Evolutionary conservation across 2,329 filamentous ascomycete species (phyloP), one percentile per base, ranked within the genome.

Genomic region (Cladophialophora carrionii): DNA sequence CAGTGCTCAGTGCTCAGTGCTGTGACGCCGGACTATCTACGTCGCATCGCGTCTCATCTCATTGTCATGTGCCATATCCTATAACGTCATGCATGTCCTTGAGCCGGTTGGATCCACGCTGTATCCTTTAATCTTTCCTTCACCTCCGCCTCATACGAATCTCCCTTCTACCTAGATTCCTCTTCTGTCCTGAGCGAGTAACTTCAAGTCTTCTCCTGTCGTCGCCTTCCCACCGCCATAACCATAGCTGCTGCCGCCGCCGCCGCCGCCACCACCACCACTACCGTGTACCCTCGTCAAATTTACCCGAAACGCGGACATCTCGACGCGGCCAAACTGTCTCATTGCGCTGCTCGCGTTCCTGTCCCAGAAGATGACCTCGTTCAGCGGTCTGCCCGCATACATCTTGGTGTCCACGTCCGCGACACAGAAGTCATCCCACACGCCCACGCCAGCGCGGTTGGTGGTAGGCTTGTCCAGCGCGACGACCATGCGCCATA

Each of bases 371-470:
- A 80, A 77, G 0, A 76, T 72, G 4, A 75, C 26, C 57, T 77
- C 76, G 29, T 76, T 77, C 10, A 78, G 41, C 0, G 75, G 73
- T 17, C 73, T 60, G 1, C 72, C 74, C 2, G 70, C 77, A 66
- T 79, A 79, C 22, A 70, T 69, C 2, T 70, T 46, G 2, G 63
- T 64, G 22, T 78, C 76, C 4, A 77, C 67, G 63, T 78, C 70
- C 0, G 71, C 72, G 3, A 72, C 46, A 60, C 78, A 80, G 51
- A 76, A 78, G 7, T 79, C 77, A 59, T 78, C 61, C 74, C 59
- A 72, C 37, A 67, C 51, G 14, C 10, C 37, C 4, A 24, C 24
- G 20, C 24, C 20, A n/a, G 22, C 22, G n/a, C n/a, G 22, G n/a
- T 49, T 14, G 12, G 1, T 2, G 9, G 12, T 1, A 34, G 17